Percentiles rank a stretch among this genome's conserved stretches.
Conservation (phyloP, 805 yeast species). For the Cyberlindnera xylosilytica region DNA sequence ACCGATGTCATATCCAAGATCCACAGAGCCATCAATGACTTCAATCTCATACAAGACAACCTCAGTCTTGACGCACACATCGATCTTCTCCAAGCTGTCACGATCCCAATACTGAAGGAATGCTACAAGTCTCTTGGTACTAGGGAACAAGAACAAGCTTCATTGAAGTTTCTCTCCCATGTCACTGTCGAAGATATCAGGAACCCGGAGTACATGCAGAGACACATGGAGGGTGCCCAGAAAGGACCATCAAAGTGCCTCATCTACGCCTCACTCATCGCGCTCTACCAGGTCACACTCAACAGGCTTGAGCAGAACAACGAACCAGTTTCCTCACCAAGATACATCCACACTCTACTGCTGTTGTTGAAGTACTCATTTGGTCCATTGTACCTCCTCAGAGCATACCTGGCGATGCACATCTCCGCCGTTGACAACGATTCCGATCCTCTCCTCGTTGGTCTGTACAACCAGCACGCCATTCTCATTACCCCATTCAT, state of each 20-base stretch:
- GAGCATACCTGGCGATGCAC: no score
- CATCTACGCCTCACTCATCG: conserved; percentile 3
- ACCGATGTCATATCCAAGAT: neutral
- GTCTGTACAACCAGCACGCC: no score
- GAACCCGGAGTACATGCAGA: conserved; percentile 2
- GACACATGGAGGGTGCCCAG: conserved; percentile 3
- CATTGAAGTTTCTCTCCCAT: neutral
- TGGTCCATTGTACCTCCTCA: no score
- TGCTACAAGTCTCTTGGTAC: conserved; percentile 1
- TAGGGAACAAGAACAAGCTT: neutral
- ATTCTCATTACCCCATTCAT: no score
- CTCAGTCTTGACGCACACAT: conserved; percentile 2
- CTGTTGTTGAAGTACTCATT: conserved; percentile 6
- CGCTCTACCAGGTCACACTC: conserved; percentile 5
- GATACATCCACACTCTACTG: conserved; percentile 2
- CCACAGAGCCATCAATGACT: conserved; percentile 6
- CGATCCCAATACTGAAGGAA: conserved; percentile 2
- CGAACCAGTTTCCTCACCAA: conserved; percentile 3
- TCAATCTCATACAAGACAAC: conserved; percentile 7
- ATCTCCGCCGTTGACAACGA: no score
- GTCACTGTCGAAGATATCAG: neutral
- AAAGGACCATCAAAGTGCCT: conserved; percentile 2
- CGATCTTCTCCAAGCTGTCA: conserved; percentile 1
- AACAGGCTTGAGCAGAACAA: conserved; percentile 2
- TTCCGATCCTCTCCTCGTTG: no score